phyloP scores from a whole-genome alignment of 1,139 yeast genomes.

The Sugiyamaella paludigena region DNA sequence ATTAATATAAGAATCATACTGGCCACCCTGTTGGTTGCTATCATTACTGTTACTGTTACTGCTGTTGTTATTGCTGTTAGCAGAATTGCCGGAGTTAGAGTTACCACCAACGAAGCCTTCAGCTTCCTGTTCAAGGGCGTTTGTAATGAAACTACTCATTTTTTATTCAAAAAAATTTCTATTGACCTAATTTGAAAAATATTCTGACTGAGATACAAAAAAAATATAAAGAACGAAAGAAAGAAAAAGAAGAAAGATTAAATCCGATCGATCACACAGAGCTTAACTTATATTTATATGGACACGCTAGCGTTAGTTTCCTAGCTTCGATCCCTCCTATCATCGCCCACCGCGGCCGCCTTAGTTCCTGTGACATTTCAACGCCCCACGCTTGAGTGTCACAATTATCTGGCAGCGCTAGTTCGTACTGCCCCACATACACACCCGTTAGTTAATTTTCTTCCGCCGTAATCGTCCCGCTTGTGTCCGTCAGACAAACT shows the following conservation, averaged over 20 bases:
- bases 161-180: neutral
- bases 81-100: constrained; percentile 6
- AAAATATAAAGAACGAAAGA: neutral
- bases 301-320: too few relatives aligned
- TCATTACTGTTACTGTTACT: constrained; percentile 12
- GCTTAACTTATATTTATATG: too few relatives aligned
- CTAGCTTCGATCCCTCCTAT: too few relatives aligned
- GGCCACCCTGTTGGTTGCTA: constrained; percentile 18
- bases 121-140: constrained; percentile 24
- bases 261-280: neutral
- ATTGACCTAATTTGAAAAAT: neutral
- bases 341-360: too few relatives aligned
- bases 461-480: too few relatives aligned
- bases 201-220: neutral
- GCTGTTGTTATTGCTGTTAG: constrained; percentile 9
- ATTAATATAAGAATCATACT: constrained; percentile 30
- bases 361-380: too few relatives aligned
- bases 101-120: constrained; percentile 15
- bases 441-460: too few relatives aligned
- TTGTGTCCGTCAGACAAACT: too few relatives aligned
- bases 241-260: constrained; percentile 1
- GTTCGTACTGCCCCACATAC: too few relatives aligned
- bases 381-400: too few relatives aligned
- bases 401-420: too few relatives aligned
- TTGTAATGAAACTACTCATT: constrained; percentile 27